Conservation (phyloP, 768 basidiomycete genomes). For the Trametes elegans region DNA sequence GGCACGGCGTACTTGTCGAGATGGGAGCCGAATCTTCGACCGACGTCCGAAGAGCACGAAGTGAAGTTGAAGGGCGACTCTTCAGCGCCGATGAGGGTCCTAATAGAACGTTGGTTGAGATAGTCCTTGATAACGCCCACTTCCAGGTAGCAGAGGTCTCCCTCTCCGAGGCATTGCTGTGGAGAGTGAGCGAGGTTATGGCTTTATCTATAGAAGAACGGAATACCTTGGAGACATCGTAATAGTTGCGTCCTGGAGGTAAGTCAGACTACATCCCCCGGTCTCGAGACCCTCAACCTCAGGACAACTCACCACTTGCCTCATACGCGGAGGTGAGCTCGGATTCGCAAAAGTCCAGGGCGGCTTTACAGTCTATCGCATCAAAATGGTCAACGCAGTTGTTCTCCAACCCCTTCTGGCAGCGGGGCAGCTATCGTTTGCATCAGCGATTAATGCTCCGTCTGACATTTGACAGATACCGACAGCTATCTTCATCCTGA, state of each 20-base stretch:
- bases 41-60: slow-evolving; percentile 53
- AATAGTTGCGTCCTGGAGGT: slow-evolving; percentile 44
- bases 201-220: not conserved
- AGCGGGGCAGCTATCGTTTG: slow-evolving; percentile 67
- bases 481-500: slow-evolving; percentile 59
- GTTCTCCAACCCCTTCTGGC: slow-evolving; percentile 53
- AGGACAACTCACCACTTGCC: slow-evolving; percentile 28
- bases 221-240: slow-evolving; percentile 54
- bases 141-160: slow-evolving; percentile 40
- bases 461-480: slow-evolving; percentile 19
- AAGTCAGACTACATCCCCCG: not conserved
- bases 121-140: slow-evolving; percentile 40
- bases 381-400: slow-evolving; percentile 69
- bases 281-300: not conserved
- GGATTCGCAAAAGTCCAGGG: slow-evolving; percentile 61
- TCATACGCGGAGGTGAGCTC: slow-evolving; percentile 47
- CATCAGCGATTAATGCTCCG: not conserved
- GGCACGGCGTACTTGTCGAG: slow-evolving; percentile 60
- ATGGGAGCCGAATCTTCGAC: slow-evolving; percentile 47
- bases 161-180: slow-evolving; percentile 21
- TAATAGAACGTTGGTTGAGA: slow-evolving; percentile 45
- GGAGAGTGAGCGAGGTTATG: not conserved
- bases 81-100: slow-evolving; percentile 47
- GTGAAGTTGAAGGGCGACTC: slow-evolving; percentile 50
- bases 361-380: slow-evolving; percentile 62